Percentiles rank a stretch among this genome's conserved stretches.
Conservation (phyloP, 2,329 filamentous ascomycete genomes). For the Clonostachys rhizophaga region DNA sequence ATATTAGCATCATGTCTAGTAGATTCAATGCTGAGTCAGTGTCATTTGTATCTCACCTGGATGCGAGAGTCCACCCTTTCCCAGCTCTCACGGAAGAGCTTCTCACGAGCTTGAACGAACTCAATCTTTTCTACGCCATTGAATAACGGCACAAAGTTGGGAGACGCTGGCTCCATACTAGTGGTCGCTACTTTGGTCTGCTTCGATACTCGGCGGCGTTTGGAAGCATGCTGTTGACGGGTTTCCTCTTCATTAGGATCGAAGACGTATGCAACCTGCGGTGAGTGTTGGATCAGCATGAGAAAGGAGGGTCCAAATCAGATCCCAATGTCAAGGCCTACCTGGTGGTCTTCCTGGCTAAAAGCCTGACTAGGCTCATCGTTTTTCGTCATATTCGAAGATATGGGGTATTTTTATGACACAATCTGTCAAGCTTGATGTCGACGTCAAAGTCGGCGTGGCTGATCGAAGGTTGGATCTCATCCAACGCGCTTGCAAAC, state of each 20-base stretch:
- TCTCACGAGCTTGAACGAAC: constrained; percentile 47
- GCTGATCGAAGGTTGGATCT: too few relatives aligned
- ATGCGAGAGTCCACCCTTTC: constrained; percentile 57
- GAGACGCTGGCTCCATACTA: constrained; percentile 7
- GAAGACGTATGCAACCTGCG: constrained; percentile 59
- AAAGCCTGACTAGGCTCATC: constrained; percentile 10
- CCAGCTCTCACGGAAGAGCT: constrained; percentile 62
- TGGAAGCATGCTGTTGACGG: constrained; percentile 38
- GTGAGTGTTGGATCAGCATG: constrained; percentile 6
- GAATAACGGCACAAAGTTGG: constrained; percentile 47
- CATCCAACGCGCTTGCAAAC: too few relatives aligned
- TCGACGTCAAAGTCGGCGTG: too few relatives aligned
- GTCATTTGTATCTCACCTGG: constrained; percentile 25
- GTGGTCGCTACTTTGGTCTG: constrained; percentile 15
- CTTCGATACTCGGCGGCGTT: constrained; percentile 50
- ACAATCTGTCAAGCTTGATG: too few relatives aligned
- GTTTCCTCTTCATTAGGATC: constrained; percentile 38
- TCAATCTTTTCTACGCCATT: constrained; percentile 46
- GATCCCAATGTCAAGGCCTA: constrained; percentile 9
- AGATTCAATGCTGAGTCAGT: too few relatives aligned
- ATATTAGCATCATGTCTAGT: too few relatives aligned
- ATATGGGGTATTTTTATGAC: too few relatives aligned
- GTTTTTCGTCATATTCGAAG: background rate
- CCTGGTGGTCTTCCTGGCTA: constrained; percentile 39
- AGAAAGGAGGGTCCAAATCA: background rate